Conservation (phyloP, 2,329 filamentous ascomycete genomes). For the Exophiala xenobiotica region DNA sequence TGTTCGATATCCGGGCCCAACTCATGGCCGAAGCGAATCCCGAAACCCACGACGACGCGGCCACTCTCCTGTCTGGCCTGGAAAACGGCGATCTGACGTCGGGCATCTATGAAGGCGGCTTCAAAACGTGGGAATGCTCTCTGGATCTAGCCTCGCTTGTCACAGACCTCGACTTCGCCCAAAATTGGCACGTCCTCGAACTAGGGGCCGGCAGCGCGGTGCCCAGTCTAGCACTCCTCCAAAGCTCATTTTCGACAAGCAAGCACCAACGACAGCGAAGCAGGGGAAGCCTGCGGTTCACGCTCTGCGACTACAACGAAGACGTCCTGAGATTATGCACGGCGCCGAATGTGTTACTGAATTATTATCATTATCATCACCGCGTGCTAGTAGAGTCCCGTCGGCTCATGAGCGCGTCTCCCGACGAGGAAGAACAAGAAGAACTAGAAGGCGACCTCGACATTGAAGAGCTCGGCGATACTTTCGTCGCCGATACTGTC, state of each 20-base stretch:
- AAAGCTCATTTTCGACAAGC: slow-evolving; percentile 45
- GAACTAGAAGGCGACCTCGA: slow-evolving; percentile 41
- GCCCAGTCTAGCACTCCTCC: slow-evolving; percentile 57
- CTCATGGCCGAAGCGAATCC: slow-evolving; percentile 58
- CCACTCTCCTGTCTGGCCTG: slow-evolving; percentile 48
- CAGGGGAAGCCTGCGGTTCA: slow-evolving; percentile 48
- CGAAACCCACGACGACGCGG: slow-evolving; percentile 32
- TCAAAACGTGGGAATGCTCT: slow-evolving; percentile 68
- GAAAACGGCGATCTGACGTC: slow-evolving; percentile 54
- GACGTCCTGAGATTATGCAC: slow-evolving; percentile 61
- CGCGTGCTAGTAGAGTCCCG: no score
- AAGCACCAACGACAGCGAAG: neutral
- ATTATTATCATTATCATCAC: slow-evolving; percentile 38
- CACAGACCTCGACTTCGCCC: neutral
- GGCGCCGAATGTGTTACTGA: slow-evolving; percentile 60
- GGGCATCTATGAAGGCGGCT: slow-evolving; percentile 65
- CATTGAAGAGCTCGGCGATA: slow-evolving; percentile 40
- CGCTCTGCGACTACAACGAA: slow-evolving; percentile 62
- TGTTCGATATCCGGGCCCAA: slow-evolving; percentile 64
- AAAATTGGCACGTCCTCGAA: slow-evolving; percentile 48
- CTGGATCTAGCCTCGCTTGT: slow-evolving; percentile 52
- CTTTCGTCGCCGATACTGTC: slow-evolving; percentile 49
- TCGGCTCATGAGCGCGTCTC: no score
- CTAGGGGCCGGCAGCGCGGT: slow-evolving; percentile 65
- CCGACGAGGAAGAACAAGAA: slow-evolving; percentile 30